Evolutionary conservation across 2,329 filamentous ascomycete genomes (phyloP).

Genomic region (Sporothrix schenckii): DNA sequence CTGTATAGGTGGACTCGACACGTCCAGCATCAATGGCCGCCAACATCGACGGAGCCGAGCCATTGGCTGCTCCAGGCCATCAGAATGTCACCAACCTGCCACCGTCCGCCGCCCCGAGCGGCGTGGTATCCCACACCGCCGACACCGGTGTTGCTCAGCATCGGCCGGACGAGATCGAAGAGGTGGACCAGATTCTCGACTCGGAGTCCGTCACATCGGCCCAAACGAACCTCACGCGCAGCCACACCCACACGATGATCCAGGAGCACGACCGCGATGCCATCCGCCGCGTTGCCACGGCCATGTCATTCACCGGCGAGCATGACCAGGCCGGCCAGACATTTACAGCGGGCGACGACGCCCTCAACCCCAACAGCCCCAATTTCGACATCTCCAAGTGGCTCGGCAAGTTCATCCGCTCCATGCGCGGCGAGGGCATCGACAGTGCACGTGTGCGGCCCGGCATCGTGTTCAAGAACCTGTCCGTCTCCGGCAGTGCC

Average conservation of each 20-base stretch:
- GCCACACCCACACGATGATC: conserved; percentile 32
- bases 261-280: conserved; percentile 27
- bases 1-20: not conserved
- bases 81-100: conserved; percentile 8
- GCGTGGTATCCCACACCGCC: not conserved
- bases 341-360: conserved; percentile 45
- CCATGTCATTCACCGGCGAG: conserved; percentile 49
- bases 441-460: conserved; percentile 60
- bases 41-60: conserved; percentile 19
- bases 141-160: not conserved
- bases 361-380: conserved; percentile 51
- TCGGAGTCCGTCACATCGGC: conserved; percentile 52
- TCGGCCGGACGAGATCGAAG: conserved; percentile 31
- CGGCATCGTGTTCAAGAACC: conserved; percentile 66
- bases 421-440: conserved; percentile 56
- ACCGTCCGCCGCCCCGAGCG: not conserved
- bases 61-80: not conserved
- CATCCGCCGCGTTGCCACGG: conserved; percentile 42
- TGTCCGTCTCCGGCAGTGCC: conserved; percentile 70
- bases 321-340: conserved; percentile 52
- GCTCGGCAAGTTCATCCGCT: conserved; percentile 61
- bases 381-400: conserved; percentile 57
- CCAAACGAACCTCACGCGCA: conserved; percentile 45
- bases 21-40: conserved; percentile 12
- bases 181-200: conserved; percentile 44